Percentiles rank a stretch among this genome's conserved stretches.
Evolutionary conservation across 768 basidiomycete genomes (phyloP).

Genomic region (Floccularia luteovirens): DNA sequence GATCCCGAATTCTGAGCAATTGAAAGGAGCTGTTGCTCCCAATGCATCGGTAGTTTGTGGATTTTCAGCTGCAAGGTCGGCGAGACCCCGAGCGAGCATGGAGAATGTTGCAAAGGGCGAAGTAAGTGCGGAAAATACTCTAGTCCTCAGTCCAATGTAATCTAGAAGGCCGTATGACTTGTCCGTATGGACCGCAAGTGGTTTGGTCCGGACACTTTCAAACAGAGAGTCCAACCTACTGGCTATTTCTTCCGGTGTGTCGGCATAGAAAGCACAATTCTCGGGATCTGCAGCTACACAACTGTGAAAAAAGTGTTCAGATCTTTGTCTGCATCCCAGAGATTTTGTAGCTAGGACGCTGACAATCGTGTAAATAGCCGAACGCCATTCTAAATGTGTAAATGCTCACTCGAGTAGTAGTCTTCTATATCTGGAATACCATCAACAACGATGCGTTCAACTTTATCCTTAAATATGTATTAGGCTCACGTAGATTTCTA

Average conservation of each 20-base stretch:
- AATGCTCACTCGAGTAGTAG: constrained; percentile 23
- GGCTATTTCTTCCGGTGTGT: constrained; percentile 20
- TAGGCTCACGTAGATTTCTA: not conserved
- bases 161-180: too few species aligned
- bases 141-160: constrained; percentile 16
- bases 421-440: constrained; percentile 31
- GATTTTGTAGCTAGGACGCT: constrained; percentile 26
- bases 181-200: constrained; percentile 23
- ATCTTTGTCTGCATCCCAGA: constrained; percentile 27
- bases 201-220: constrained; percentile 18
- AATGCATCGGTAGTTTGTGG: constrained; percentile 16
- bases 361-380: not conserved
- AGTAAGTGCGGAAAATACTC: constrained; percentile 25
- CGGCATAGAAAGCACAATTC: constrained; percentile 29
- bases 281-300: constrained; percentile 28
- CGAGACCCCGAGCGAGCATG: too few species aligned
- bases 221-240: constrained; percentile 26
- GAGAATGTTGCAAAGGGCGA: constrained; percentile 24
- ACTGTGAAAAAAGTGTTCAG: constrained; percentile 24
- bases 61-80: constrained; percentile 23
- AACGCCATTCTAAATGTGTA: not conserved
- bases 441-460: constrained; percentile 33
- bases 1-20: constrained; percentile 18
- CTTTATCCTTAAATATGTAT: constrained; percentile 20
- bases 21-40: constrained; percentile 10